Conservation (phyloP, 768 basidiomycete species). For the Coprinellus micaceus region DNA sequence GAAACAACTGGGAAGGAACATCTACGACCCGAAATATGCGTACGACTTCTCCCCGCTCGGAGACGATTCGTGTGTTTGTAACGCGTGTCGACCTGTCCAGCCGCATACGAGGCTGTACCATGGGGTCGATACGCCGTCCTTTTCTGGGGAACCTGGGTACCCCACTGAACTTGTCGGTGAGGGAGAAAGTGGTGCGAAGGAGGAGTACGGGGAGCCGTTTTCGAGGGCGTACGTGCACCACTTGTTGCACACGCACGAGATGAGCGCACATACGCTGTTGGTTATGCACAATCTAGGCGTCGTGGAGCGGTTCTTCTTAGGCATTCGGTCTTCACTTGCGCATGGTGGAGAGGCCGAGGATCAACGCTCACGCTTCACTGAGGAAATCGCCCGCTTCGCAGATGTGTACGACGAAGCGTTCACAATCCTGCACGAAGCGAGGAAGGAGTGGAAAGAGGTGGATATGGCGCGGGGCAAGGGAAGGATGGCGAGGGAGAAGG, state of each 20-base stretch:
- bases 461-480: slow-evolving; percentile 75
- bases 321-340: slow-evolving; percentile 45
- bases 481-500: slow-evolving; percentile 55
- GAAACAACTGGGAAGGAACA: slow-evolving; percentile 64
- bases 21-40: slow-evolving; percentile 58
- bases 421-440: slow-evolving; percentile 49
- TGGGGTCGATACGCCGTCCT: slow-evolving; percentile 33
- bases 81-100: slow-evolving; percentile 50
- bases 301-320: slow-evolving; percentile 59
- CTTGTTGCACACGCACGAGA: slow-evolving; percentile 84
- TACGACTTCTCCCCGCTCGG: slow-evolving; percentile 48
- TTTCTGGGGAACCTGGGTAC: too few relatives aligned
- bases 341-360: too few relatives aligned
- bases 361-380: slow-evolving; percentile 29
- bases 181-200: slow-evolving; percentile 6
- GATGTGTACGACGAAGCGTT: slow-evolving; percentile 47
- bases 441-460: slow-evolving; percentile 57
- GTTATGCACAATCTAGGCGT: slow-evolving; percentile 73
- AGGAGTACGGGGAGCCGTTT: slow-evolving; percentile 28
- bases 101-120: slow-evolving; percentile 39
- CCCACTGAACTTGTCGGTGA: not conserved
- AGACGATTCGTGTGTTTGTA: slow-evolving; percentile 41
- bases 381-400: slow-evolving; percentile 50
- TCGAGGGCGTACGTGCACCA: slow-evolving; percentile 77
- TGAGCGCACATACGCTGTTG: slow-evolving; percentile 78